Base-by-base conservation (phyloP, 805 yeast species). In the Candida dajiaensis region DNA sequence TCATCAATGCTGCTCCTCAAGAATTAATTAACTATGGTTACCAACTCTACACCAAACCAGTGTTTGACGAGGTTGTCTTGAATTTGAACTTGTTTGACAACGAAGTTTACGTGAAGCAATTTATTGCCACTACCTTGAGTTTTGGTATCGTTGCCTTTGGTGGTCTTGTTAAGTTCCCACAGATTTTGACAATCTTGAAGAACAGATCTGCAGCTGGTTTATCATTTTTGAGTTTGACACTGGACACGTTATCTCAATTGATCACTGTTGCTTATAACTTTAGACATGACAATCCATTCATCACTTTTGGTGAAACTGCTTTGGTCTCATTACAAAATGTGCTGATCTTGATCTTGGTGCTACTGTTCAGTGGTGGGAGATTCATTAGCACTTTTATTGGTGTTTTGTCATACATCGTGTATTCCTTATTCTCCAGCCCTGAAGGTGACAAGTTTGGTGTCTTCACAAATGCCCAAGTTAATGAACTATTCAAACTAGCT, bases 161-260 rank as follows among this genome's bases (percentile, higher is more conserved):
- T 2, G 61, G 71, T 3, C 53, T 69, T 19, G 65, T 69, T 36
- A 71, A 71, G 49, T 50, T 72, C 1, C 76, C 76, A 8, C 75
- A 72, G 53, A 65, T 71, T 41, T n/a, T 61, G 11, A 55, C 62
- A 38, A 58, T 71, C 31, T 36, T 71, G 21, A 44, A 51, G 16
- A 53, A 65, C 10, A 45, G 52, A 11, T 65, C 70, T 3, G 68
- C 67, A 11, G 54, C 44, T 4, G 74, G 74, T 6, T 50, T 71
- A 15, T 69, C 73, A 4, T 51, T 66, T 35, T 28, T 54, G 15
- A 55, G 65, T 39, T 61, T 56, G 39, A 38, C 63, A 9, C 55
- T 71, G 33, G 74, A 71, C 50, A 62, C 69, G 4, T 31, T 63
- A 0, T 56, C 65, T 13, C 61, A 66, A 47, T 42, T 67, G 38